phyloP scores from a whole-genome alignment of 345 rosid species.

The Gynandropsis gynandra region DNA sequence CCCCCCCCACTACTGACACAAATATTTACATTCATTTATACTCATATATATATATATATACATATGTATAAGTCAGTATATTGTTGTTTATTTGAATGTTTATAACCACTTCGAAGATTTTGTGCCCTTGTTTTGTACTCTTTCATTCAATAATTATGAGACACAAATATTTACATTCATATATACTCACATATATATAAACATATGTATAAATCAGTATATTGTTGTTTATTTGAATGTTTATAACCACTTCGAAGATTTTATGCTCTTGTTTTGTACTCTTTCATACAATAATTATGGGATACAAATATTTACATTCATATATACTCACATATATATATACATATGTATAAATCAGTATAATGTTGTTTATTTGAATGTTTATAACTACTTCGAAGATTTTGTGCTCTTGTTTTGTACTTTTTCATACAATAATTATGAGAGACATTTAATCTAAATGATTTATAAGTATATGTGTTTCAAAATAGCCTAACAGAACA shows the following conservation, averaged over 20 bases:
- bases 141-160: conserved; percentile 22
- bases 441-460: too few relatives aligned
- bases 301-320: too few relatives aligned
- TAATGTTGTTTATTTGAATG: conserved; percentile 34
- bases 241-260: too few relatives aligned
- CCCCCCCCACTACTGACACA: conserved; percentile 3
- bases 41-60: conserved; percentile 19
- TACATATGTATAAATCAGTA: conserved; percentile 13
- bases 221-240: conserved; percentile 35
- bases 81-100: conserved; percentile 34
- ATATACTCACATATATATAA: conserved; percentile 13
- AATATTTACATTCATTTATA: neutral
- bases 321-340: conserved; percentile 14
- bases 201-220: conserved; percentile 20
- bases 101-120: too few relatives aligned
- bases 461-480: too few relatives aligned
- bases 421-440: conserved; percentile 30
- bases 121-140: too few relatives aligned
- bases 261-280: too few relatives aligned
- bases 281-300: conserved; percentile 30
- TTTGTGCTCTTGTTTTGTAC: too few relatives aligned
- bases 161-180: too few relatives aligned
- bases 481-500: too few relatives aligned
- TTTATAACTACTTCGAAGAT: too few relatives aligned
- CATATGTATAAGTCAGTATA: conserved; percentile 19